These are phyloP conservation scores for Aspergillus texensis DNA, from an alignment of 2,329 filamentous ascomycete species.

Conservation along the genomic window DNA sequence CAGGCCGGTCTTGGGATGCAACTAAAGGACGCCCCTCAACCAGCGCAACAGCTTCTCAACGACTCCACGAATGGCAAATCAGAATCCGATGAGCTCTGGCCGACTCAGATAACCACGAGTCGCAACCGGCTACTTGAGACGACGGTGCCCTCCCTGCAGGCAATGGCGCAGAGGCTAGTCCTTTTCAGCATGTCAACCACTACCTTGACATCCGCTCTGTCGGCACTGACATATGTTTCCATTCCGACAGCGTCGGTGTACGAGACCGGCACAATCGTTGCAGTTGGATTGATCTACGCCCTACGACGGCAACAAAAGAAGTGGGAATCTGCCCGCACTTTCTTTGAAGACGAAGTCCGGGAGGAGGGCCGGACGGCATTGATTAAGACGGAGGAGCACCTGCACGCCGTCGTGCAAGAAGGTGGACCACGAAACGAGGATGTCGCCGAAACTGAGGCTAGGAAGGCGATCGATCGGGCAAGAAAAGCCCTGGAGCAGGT, in stretches of 20 bases:
- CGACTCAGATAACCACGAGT: conserved; percentile 70
- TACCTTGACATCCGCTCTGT: conserved; percentile 61
- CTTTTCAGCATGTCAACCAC: conserved; percentile 75
- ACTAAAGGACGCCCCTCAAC: conserved; percentile 34
- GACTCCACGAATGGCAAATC: background rate
- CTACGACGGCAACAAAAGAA: conserved; percentile 60
- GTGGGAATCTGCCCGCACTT: conserved; percentile 58
- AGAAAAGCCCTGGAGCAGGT: conserved; percentile 49
- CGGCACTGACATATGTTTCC: conserved; percentile 59
- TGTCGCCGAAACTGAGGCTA: conserved; percentile 43
- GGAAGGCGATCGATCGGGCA: conserved; percentile 50
- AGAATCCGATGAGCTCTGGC: conserved; percentile 59
- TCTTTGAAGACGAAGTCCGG: conserved; percentile 56
- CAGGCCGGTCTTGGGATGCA: conserved; percentile 56
- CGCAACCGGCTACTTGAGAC: conserved; percentile 68
- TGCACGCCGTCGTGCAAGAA: conserved; percentile 51
- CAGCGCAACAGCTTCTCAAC: conserved; percentile 6
- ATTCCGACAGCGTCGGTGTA: conserved; percentile 55
- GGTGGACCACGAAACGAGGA: conserved; percentile 43
- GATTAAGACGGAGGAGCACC: conserved; percentile 54
- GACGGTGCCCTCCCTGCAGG: conserved; percentile 71
- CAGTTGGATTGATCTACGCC: conserved; percentile 60
- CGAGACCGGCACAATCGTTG: conserved; percentile 62
- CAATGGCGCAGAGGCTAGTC: conserved; percentile 73
- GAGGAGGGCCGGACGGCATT: conserved; percentile 62